Conservation (phyloP, 2,329 filamentous ascomycete genomes). For the Beauveria sp. region DNA sequence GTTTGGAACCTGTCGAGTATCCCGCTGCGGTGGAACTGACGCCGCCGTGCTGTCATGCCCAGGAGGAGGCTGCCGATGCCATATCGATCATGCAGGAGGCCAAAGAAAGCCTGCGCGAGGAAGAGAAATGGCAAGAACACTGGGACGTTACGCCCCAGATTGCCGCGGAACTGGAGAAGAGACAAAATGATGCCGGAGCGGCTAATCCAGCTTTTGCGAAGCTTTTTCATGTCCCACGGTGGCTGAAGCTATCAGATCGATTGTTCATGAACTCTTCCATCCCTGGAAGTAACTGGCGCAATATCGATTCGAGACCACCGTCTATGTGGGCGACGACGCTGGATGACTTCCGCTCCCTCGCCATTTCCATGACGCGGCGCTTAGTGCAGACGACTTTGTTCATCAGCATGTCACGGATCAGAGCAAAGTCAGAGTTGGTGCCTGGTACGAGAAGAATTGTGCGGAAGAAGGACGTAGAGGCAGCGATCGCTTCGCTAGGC, state of each 20-base stretch:
- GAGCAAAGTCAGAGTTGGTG: constrained; percentile 34
- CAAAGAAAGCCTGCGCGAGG: constrained; percentile 53
- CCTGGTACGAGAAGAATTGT: constrained; percentile 27
- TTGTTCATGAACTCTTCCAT: constrained; percentile 69
- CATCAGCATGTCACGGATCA: constrained; percentile 61
- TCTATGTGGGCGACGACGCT: constrained; percentile 68
- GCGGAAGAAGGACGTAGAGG: constrained; percentile 37
- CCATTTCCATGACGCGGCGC: constrained; percentile 59
- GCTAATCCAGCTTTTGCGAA: constrained; percentile 38
- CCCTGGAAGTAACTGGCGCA: constrained; percentile 60
- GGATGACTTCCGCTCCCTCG: constrained; percentile 65
- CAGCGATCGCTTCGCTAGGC: constrained; percentile 40
- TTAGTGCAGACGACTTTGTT: constrained; percentile 63
- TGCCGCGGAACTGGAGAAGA: constrained; percentile 23
- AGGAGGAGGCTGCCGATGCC: constrained; percentile 62
- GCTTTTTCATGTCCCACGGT: constrained; percentile 51
- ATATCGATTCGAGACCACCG: constrained; percentile 52
- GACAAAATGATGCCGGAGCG: constrained; percentile 14
- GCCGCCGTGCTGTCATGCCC: constrained; percentile 51
- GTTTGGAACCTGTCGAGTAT: constrained; percentile 45
- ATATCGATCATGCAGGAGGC: constrained; percentile 57
- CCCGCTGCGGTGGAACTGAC: constrained; percentile 69
- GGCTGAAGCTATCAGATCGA: constrained; percentile 55
- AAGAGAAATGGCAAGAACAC: constrained; percentile 48
- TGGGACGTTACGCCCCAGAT: constrained; percentile 55